Percentiles rank a stretch among this genome's conserved stretches.
Evolutionary conservation across 768 basidiomycete genomes (phyloP).

Genomic region (Lactifluus pinguis): DNA sequence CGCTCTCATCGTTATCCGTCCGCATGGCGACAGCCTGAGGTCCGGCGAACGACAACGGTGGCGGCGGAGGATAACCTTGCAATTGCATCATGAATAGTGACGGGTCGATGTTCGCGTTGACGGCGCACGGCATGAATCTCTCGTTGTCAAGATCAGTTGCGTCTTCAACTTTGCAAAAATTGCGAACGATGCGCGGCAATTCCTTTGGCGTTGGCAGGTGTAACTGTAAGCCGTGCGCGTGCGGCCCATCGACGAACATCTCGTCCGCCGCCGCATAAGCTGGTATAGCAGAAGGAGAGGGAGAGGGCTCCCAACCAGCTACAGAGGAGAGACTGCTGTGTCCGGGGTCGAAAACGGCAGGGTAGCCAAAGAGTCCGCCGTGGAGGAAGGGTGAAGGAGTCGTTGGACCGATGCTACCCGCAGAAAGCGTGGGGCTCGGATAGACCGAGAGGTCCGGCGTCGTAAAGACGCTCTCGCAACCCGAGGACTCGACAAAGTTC

Average conservation of each 20-base stretch:
- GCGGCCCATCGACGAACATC: not conserved
- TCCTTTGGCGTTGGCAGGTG: not conserved
- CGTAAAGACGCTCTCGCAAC: constrained; percentile 1
- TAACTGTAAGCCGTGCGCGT: not conserved
- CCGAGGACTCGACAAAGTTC: not conserved
- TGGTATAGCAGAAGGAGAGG: not conserved
- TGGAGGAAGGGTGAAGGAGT: constrained; percentile 12
- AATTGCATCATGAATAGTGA: not conserved
- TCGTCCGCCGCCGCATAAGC: not conserved
- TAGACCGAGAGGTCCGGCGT: constrained; percentile 13
- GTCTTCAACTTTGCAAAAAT: not conserved
- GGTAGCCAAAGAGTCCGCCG: constrained; percentile 13
- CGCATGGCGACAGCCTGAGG: not conserved
- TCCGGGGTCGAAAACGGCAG: constrained; percentile 5
- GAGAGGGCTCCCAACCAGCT: constrained; percentile 1
- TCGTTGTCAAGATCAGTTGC: not conserved
- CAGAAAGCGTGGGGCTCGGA: constrained; percentile 12
- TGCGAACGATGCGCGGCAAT: not conserved
- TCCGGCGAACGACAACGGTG: too few species aligned
- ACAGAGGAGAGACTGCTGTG: constrained; percentile 1
- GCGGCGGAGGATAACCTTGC: not conserved
- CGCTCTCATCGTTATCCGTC: too few species aligned
- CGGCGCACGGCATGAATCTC: not conserved
- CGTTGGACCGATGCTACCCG: constrained; percentile 9
- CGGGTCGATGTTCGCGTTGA: constrained; percentile 11